Evolutionary conservation across 768 basidiomycete species (phyloP).

Genomic region (Suillus spraguei): DNA sequence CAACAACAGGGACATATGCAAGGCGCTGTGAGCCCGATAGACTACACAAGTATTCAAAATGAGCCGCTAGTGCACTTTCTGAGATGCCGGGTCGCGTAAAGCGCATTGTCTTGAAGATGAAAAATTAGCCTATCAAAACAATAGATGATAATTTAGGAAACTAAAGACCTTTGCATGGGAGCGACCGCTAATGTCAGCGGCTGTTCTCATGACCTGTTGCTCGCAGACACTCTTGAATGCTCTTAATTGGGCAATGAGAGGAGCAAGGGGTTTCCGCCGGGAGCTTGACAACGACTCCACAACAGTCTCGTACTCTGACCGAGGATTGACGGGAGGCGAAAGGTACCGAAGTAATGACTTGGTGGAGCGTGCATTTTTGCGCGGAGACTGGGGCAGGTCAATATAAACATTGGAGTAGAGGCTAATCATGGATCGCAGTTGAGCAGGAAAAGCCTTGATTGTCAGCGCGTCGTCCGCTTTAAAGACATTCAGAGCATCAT

Average conservation of each 20-base stretch:
- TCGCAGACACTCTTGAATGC: constrained; percentile 82
- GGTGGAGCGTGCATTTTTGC: constrained; percentile 33
- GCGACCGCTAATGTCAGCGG: constrained; percentile 84
- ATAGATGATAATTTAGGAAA: constrained; percentile 1
- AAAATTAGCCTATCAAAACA: background rate
- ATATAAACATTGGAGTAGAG: constrained; percentile 54
- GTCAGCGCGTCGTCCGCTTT: constrained; percentile 73
- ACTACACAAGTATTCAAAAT: constrained; percentile 89
- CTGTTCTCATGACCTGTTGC: constrained; percentile 74
- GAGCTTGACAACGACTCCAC: constrained; percentile 54
- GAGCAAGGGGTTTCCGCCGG: constrained; percentile 56
- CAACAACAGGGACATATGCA: constrained; percentile 98
- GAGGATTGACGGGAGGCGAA: constrained; percentile 25
- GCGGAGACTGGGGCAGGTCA: constrained; percentile 47
- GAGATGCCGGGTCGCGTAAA: constrained; percentile 60
- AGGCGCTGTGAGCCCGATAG: constrained; percentile 79
- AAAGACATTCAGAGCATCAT: constrained; percentile 69
- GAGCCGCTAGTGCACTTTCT: constrained; percentile 69
- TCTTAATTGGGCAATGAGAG: constrained; percentile 71
- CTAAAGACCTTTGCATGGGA: constrained; percentile 79
- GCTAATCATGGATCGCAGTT: constrained; percentile 58
- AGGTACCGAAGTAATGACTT: constrained; percentile 62
- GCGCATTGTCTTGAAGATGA: constrained; percentile 71
- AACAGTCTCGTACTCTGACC: constrained; percentile 54
- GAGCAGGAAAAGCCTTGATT: constrained; percentile 54